Conservation (phyloP, 495 filamentous ascomycete genomes). For the Hypoxylon fuscum region DNA sequence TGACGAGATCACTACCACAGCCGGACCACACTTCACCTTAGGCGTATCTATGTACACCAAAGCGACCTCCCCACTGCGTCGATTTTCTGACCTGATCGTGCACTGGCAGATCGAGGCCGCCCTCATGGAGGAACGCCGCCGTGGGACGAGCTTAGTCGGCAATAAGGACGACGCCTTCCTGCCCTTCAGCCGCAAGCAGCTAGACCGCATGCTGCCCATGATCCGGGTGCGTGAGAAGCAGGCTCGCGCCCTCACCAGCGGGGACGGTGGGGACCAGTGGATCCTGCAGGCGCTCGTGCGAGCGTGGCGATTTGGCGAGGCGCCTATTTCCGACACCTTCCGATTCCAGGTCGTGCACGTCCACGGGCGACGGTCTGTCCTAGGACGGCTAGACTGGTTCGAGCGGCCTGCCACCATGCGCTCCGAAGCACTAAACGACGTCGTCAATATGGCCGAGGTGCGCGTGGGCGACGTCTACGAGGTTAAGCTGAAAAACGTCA, state of each 20-base stretch:
- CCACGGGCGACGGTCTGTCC: slow-evolving; percentile 13
- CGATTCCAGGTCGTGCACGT: slow-evolving; percentile 56
- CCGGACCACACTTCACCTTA: slow-evolving; percentile 66
- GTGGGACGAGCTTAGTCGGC: slow-evolving; percentile 62
- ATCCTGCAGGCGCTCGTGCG: slow-evolving; percentile 74
- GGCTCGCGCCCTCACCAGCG: slow-evolving; percentile 41
- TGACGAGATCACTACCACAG: slow-evolving; percentile 57
- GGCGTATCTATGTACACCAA: slow-evolving; percentile 78
- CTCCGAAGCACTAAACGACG: slow-evolving; percentile 44
- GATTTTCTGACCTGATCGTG: slow-evolving; percentile 82
- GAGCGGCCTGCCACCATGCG: slow-evolving; percentile 45
- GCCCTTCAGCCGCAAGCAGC: slow-evolving; percentile 66
- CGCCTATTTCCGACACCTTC: slow-evolving; percentile 68
- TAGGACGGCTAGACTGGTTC: slow-evolving; percentile 53
- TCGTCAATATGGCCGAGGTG: slow-evolving; percentile 46
- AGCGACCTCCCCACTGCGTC: slow-evolving; percentile 84
- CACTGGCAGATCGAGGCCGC: slow-evolving; percentile 94
- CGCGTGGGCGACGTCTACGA: slow-evolving; percentile 64
- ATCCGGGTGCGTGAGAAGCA: slow-evolving; percentile 62
- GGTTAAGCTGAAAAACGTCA: slow-evolving; percentile 65
- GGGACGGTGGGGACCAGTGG: slow-evolving; percentile 61
- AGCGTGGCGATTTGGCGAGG: slow-evolving; percentile 76
- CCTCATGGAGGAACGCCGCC: slow-evolving; percentile 71
- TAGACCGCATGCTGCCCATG: slow-evolving; percentile 64
- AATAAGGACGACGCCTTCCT: slow-evolving; percentile 53